These are phyloP conservation scores for Fusarium nematophilum DNA, from an alignment of 2,329 filamentous ascomycete species.

Conservation along the genomic window DNA sequence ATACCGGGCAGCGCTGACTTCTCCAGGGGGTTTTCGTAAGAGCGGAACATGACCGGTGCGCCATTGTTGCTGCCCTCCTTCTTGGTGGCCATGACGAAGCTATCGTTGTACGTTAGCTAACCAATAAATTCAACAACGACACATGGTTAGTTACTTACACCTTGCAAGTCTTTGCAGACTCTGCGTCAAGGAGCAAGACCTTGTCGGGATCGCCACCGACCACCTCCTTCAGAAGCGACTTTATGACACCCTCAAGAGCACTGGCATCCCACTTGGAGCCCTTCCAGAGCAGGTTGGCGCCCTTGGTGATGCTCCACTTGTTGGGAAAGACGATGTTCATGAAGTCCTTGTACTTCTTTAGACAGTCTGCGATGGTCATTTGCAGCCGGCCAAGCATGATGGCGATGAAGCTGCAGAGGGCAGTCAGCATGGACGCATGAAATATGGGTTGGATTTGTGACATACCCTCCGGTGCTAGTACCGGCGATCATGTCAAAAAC, in stretches of 20 bases:
- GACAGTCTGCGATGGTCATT: conserved; percentile 13
- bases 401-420: conserved; percentile 48
- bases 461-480: conserved; percentile 45
- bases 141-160: too few relatives aligned
- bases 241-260: background rate
- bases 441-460: background rate
- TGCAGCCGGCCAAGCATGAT: conserved; percentile 53
- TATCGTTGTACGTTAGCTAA: background rate
- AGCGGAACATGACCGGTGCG: conserved; percentile 10
- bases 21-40: conserved; percentile 15
- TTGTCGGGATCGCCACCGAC: background rate
- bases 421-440: background rate
- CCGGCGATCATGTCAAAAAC: conserved; percentile 48
- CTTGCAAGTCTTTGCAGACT: background rate
- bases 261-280: background rate
- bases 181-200: background rate
- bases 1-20: conserved; percentile 7
- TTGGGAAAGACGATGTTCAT: conserved; percentile 4
- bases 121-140: too few relatives aligned
- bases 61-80: conserved; percentile 5
- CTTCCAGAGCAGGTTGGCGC: background rate
- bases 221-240: background rate
- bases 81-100: conserved; percentile 13
- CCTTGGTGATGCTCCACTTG: background rate
- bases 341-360: conserved; percentile 8